Conservation (phyloP, 306 rosid genomes). For the Mucuna pruriens region DNA sequence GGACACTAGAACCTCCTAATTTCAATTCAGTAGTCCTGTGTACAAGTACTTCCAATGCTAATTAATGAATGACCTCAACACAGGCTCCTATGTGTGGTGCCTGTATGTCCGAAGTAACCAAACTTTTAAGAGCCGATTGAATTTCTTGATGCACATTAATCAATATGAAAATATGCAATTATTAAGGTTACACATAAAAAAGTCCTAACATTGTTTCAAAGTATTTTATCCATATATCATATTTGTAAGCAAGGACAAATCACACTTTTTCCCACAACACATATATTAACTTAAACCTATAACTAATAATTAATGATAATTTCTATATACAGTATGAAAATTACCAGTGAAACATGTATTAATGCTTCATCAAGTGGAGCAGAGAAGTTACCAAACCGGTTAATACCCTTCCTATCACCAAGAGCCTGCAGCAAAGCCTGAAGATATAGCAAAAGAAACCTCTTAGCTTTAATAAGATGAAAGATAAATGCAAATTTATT, state of each 20-base stretch:
- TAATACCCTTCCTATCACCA: slow-evolving; percentile 94
- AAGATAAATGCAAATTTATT: background rate
- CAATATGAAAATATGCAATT: background rate
- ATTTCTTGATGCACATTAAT: slow-evolving; percentile 15
- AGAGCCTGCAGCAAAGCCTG: slow-evolving; percentile 93
- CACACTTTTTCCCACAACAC: background rate
- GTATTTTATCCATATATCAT: background rate
- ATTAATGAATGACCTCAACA: slow-evolving; percentile 1
- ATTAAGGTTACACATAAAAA: background rate
- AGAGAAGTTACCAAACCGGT: slow-evolving; percentile 94
- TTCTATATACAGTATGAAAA: slow-evolving; percentile 27
- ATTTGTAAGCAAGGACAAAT: slow-evolving; percentile 25
- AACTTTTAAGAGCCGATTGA: background rate
- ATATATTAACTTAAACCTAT: slow-evolving; percentile 4
- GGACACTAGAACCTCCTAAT: slow-evolving; percentile 11
- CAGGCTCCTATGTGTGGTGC: slow-evolving; percentile 15
- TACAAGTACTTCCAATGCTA: background rate
- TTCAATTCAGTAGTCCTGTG: slow-evolving; percentile 23
- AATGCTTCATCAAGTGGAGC: slow-evolving; percentile 98
- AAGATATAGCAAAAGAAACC: slow-evolving; percentile 35
- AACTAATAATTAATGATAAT: background rate
- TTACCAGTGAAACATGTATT: slow-evolving; percentile 89
- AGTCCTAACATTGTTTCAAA: background rate
- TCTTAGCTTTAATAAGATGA: slow-evolving; percentile 12
- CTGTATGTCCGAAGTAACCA: background rate